These are phyloP conservation scores for Annulohypoxylon truncatum DNA, from an alignment of 2,329 filamentous ascomycete species.

Conservation along the genomic window DNA sequence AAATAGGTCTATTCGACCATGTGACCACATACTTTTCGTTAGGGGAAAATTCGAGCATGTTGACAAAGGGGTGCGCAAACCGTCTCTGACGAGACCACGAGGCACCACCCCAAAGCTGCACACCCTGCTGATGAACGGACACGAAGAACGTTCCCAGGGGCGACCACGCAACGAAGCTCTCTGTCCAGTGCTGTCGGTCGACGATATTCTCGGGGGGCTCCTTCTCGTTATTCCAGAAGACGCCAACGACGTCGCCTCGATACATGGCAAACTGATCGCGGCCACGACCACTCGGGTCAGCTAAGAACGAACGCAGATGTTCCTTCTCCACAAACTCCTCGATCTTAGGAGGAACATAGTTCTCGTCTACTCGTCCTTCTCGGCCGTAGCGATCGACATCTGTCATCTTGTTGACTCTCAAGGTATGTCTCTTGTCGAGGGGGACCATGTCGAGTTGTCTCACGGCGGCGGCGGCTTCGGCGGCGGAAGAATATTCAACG, in stretches of 20 bases:
- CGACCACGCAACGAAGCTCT: constrained; percentile 98
- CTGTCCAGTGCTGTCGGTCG: constrained; percentile 95
- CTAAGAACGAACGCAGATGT: constrained; percentile 93
- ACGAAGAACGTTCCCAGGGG: constrained; percentile 93
- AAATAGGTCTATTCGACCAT: constrained; percentile 94
- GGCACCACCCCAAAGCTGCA: constrained; percentile 94
- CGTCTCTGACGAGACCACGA: constrained; percentile 92
- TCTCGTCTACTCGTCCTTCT: constrained; percentile 92
- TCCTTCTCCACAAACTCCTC: constrained; percentile 91
- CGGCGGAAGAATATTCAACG: constrained; percentile 92
- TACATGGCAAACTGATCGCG: constrained; percentile 97
- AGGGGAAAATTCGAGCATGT: constrained; percentile 95
- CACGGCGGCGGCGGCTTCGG: constrained; percentile 88
- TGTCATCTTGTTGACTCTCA: constrained; percentile 97
- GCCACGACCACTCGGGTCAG: constrained; percentile 80
- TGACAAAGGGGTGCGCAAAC: constrained; percentile 95
- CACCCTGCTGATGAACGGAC: constrained; percentile 94
- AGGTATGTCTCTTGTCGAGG: constrained; percentile 96
- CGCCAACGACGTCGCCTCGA: constrained; percentile 88
- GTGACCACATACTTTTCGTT: constrained; percentile 93
- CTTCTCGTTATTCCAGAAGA: constrained; percentile 99
- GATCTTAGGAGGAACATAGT: constrained; percentile 84
- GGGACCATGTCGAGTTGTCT: constrained; percentile 87
- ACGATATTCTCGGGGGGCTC: constrained; percentile 89
- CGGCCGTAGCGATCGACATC: constrained; percentile 96